Percentiles rank a stretch among this genome's conserved stretches.
Evolutionary conservation across 1,139 yeast genomes (phyloP).

Genomic region (Diutina sp.): DNA sequence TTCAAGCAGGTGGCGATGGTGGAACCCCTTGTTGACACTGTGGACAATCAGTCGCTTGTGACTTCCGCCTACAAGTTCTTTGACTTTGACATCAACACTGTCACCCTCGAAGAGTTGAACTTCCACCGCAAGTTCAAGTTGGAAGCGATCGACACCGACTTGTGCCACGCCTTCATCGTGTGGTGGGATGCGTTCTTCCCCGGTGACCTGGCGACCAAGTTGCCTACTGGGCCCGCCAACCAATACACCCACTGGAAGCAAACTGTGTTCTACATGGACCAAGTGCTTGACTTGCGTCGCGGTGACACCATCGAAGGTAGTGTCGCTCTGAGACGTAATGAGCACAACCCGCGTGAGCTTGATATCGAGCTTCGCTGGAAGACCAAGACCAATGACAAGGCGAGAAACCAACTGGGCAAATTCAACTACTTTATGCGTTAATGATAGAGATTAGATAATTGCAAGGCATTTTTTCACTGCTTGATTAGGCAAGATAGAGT

Average conservation of each 20-base stretch:
- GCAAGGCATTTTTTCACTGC: neutral
- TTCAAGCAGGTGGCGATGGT: constrained; percentile 65
- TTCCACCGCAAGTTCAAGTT: constrained; percentile 58
- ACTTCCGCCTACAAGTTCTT: constrained; percentile 62
- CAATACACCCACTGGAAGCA: constrained; percentile 94
- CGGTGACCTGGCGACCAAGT: constrained; percentile 41
- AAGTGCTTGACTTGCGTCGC: constrained; percentile 63
- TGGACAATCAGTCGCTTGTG: constrained; percentile 64
- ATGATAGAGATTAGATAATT: neutral
- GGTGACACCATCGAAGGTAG: constrained; percentile 69
- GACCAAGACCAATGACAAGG: constrained; percentile 38
- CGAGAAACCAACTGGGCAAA: constrained; percentile 43
- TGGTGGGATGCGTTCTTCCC: constrained; percentile 96
- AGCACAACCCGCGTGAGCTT: constrained; percentile 69
- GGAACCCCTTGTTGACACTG: constrained; percentile 92
- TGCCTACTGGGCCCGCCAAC: constrained; percentile 75
- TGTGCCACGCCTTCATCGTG: constrained; percentile 77
- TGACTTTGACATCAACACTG: constrained; percentile 83
- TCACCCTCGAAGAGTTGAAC: constrained; percentile 69
- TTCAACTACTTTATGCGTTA: constrained; percentile 57
- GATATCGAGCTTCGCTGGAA: constrained; percentile 57
- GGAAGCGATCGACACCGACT: constrained; percentile 65
- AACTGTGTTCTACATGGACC: constrained; percentile 82
- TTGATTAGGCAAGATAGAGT: no score
- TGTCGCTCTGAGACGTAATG: constrained; percentile 67